phyloP scores from a whole-genome alignment of 176 grass and related monocot species.

The Rhynchospora tenuis region DNA sequence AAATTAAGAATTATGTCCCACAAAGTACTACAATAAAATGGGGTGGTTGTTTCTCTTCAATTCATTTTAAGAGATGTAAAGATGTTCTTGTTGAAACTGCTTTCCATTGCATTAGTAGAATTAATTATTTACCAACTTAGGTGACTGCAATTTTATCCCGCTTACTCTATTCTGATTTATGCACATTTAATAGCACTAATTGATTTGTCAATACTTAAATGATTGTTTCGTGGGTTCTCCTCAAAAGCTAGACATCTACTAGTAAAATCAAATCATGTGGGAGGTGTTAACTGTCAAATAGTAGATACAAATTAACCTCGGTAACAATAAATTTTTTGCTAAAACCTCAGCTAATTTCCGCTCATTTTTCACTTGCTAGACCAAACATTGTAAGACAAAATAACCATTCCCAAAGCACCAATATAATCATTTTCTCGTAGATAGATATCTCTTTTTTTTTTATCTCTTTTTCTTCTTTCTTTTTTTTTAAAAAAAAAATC shows the following conservation, averaged over 20 bases:
- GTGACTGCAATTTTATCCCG: neutral
- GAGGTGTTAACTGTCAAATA: too few relatives aligned
- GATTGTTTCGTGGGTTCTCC: neutral
- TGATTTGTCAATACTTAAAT: neutral
- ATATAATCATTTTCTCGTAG: neutral
- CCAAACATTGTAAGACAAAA: neutral
- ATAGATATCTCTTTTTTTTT: neutral
- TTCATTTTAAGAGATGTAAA: neutral
- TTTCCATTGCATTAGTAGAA: neutral
- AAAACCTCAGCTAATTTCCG: neutral
- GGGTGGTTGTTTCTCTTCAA: slow-evolving; percentile 13
- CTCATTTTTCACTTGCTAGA: neutral
- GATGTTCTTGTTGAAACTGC: neutral
- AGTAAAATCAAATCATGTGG: too few relatives aligned
- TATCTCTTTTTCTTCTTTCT: neutral
- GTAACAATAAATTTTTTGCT: too few relatives aligned
- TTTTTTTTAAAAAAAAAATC: neutral
- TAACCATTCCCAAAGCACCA: neutral
- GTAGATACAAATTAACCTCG: too few relatives aligned
- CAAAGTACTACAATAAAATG: neutral
- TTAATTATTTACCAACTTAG: slow-evolving; percentile 10
- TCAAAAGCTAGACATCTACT: too few relatives aligned
- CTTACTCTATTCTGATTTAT: neutral
- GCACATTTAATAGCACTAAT: neutral
- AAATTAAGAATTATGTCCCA: slow-evolving; percentile 16